Base-by-base conservation (phyloP, 495 filamentous ascomycete genomes). In the Tuber magnatum region DNA sequence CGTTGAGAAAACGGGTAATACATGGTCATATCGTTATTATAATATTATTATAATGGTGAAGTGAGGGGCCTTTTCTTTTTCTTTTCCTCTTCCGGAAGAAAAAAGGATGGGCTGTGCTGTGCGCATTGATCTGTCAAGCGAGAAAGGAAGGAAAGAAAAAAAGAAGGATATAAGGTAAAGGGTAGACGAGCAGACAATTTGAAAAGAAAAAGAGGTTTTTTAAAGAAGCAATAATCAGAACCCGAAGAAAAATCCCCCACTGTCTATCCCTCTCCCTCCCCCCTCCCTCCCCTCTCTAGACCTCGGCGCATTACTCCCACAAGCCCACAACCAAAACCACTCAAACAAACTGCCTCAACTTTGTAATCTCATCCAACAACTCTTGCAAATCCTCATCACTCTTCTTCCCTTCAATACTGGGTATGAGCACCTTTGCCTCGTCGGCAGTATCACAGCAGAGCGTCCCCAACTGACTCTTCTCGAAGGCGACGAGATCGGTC, bases 391-490 rank as follows among this genome's bases (percentile, higher is more conserved):
- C 93, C 18, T 90, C 90, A 83, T 99, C 96, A 28, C 86, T 85
- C 78, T 97, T 94, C 85, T 98, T 99, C 81, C 92, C 88, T 77
- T 89, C 87, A 38, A 99, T 86, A 78, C 93, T 97, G 0, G 95
- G 95, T 74, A 99, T 97, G 69, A 99, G 87, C 14, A 92, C 97
- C 86, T 97, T 97, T 78, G 95, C 96, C 86, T 99, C 95, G 79
- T 99, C 96, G 65, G 92, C 90, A 38, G 88, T 91, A 79, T 97
- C 94, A 81, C 93, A 97, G 84, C 93, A 97, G 38, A 99, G 87
- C 74, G 93, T 93, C 9, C 93, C 94, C 96, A 78, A 73, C 86
- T 97, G 94, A 68, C 92, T 93, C 79, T 92, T 88, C 88, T 99
- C 95, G 81, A 97, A 97, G 83, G 92, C 91, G 81, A 91, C 91